Conservation (phyloP, 140 eudicot species). For the Anethum foeniculum region DNA sequence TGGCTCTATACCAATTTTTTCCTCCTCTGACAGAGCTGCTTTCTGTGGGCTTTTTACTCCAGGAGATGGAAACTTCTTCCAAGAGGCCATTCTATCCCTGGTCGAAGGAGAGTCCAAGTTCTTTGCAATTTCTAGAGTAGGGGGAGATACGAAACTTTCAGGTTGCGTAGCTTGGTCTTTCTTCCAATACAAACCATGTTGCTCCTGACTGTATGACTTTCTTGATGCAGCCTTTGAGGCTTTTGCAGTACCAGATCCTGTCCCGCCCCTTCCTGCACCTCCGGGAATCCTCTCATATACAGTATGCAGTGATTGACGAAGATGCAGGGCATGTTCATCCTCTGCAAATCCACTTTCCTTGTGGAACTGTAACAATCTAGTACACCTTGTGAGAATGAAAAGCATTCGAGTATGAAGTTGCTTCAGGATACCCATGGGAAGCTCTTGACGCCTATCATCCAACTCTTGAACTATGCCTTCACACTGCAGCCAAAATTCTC, state of each 20-base stretch:
- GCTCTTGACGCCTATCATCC: slow-evolving; percentile 92
- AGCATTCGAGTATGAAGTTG: slow-evolving; percentile 98
- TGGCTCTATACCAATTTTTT: slow-evolving; percentile 23
- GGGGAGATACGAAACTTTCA: slow-evolving; percentile 25
- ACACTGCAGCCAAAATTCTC: slow-evolving; percentile 98
- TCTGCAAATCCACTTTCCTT: slow-evolving; percentile 94
- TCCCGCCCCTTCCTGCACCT: slow-evolving; percentile 29
- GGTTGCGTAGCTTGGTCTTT: slow-evolving; percentile 35
- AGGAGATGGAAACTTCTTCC: slow-evolving; percentile 88
- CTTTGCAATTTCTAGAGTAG: slow-evolving; percentile 37
- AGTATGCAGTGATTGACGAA: slow-evolving; percentile 81
- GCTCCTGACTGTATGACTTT: slow-evolving; percentile 85
- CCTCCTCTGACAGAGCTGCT: slow-evolving; percentile 35
- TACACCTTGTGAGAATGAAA: slow-evolving; percentile 92
- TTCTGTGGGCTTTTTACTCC: slow-evolving; percentile 61
- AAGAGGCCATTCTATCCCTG: slow-evolving; percentile 81
- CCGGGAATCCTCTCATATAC: slow-evolving; percentile 49
- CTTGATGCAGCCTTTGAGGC: slow-evolving; percentile 40
- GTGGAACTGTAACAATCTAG: slow-evolving; percentile 85
- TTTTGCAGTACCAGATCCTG: slow-evolving; percentile 31
- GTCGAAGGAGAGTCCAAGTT: slow-evolving; percentile 42
- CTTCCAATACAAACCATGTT: slow-evolving; percentile 45
- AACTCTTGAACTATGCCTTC: slow-evolving; percentile 95
- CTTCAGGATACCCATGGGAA: slow-evolving; percentile 80
- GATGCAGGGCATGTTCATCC: slow-evolving; percentile 68